Evolutionary conservation across 2,329 filamentous ascomycete species (phyloP).

Genomic region (Scedosporium boydii): DNA sequence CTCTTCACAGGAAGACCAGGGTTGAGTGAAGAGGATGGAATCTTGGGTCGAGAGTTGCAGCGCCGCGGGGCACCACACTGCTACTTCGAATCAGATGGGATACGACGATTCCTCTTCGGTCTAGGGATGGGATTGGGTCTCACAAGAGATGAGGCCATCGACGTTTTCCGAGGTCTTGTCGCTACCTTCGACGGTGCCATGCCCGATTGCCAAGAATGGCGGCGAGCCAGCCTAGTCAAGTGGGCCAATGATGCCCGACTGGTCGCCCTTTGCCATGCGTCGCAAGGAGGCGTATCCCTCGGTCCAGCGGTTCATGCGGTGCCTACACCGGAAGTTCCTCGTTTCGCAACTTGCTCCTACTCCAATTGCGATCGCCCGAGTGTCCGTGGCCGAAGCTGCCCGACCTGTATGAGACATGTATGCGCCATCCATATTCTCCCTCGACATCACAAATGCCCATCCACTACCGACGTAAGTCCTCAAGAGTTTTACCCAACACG

Average conservation of each 20-base stretch:
- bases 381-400: background rate
- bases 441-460: background rate
- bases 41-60: constrained; percentile 2
- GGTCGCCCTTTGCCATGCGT: background rate
- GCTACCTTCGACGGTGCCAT: constrained; percentile 7
- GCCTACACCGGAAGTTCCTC: background rate
- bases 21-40: background rate
- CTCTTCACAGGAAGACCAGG: constrained; percentile 6
- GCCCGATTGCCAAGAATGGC: constrained; percentile 10
- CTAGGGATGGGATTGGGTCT: constrained; percentile 11
- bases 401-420: background rate
- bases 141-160: constrained; percentile 5
- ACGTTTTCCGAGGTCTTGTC: constrained; percentile 11
- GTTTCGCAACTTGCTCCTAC: background rate
- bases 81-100: constrained; percentile 12
- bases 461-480: background rate
- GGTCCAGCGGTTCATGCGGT: background rate
- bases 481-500: background rate
- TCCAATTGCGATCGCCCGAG: background rate
- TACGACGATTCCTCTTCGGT: constrained; percentile 14
- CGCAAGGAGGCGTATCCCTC: constrained; percentile 6
- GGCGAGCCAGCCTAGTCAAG: background rate
- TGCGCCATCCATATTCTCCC: background rate
- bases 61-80: constrained; percentile 6
- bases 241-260: constrained; percentile 7